Base-by-base conservation (phyloP, 345 rosid genomes). In the Rhodamnia argentea region DNA sequence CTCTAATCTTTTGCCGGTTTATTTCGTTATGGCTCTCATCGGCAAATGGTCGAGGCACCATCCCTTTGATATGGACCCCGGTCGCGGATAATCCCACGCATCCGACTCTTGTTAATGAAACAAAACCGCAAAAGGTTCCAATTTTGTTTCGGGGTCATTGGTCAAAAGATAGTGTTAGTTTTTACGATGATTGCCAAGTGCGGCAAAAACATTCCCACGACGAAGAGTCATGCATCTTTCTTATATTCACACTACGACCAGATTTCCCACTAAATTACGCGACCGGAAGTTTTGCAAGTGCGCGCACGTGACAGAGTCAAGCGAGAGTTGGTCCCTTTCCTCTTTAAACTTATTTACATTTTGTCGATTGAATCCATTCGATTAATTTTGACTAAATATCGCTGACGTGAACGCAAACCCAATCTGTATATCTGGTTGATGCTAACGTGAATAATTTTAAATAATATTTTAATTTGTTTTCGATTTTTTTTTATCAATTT, bases 261-360 rank as follows among this genome's bases (percentile, higher is more conserved):
- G 13, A n/a, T n/a, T 13, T 0, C 51, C 74, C 15, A 60, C 32
- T 0, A 2, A 29, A 15, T 15, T 29, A 64, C 12, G 0, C 3
- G 1, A 29, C 14, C 0, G 32, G 0, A 7, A 27, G 3, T 0
- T n/a, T n/a, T n/a, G n/a, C 27, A 37, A 60, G 18, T 0, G 10
- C 27, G 16, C 1, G 2, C 29, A 16, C 14, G 29, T 60, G 74
- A 60, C 20, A 0, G 10, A 60, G 74, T 2, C 15, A 4, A 7
- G 5, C 20, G 20, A 60, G 14, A n/a, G 3, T 54, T 54, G 57
- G 11, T 2, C 42, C 3, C 23, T 29, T n/a, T n/a, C n/a, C n/a
- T n/a, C n/a, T n/a, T n/a, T n/a, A n/a, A 40, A 47, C 51, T 47
- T 47, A 47, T 47, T 47, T 11, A 47, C 11, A 8, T 50, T 50